Evolutionary conservation across 2,329 filamentous ascomycete species (phyloP).

Genomic region (Bipolaris sorokiniana): DNA sequence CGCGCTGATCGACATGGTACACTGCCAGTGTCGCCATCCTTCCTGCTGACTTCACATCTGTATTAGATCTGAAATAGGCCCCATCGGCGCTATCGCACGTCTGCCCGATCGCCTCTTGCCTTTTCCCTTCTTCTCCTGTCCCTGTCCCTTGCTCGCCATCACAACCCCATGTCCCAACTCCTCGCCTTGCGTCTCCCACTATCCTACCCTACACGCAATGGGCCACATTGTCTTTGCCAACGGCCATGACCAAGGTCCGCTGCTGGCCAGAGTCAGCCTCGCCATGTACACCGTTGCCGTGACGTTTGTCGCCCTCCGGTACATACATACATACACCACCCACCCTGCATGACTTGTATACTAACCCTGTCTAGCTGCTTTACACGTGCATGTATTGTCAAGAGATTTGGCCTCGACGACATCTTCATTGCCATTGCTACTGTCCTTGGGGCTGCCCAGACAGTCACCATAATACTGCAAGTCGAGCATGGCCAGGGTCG

Average conservation of each 20-base stretch:
- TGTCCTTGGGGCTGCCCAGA: constrained; percentile 34
- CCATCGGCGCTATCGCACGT: constrained; percentile 6
- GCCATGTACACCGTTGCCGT: constrained; percentile 30
- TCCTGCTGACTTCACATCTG: constrained; percentile 1
- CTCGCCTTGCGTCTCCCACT: constrained; percentile 13
- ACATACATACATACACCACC: neutral
- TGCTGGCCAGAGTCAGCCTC: constrained; percentile 33
- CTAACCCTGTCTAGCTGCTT: constrained; percentile 26
- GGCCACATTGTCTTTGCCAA: constrained; percentile 27
- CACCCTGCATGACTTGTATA: neutral
- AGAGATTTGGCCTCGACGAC: constrained; percentile 36
- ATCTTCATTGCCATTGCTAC: constrained; percentile 35
- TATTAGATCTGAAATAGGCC: constrained; percentile 14
- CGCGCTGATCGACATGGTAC: constrained; percentile 8
- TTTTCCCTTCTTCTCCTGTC: constrained; percentile 5
- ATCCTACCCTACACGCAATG: constrained; percentile 17
- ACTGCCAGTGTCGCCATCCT: constrained; percentile 12
- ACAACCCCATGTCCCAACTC: constrained; percentile 19
- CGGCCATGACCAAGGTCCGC: constrained; percentile 26
- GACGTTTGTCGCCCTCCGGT: constrained; percentile 34
- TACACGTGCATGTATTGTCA: constrained; percentile 34
- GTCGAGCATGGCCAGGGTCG: constrained; percentile 33
- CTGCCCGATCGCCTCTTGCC: neutral
- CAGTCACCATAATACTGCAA: constrained; percentile 32
- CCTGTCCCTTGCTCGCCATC: constrained; percentile 4